These are phyloP conservation scores for Silene conica DNA, from an alignment of 148 eudicot species.

Conservation along the genomic window DNA sequence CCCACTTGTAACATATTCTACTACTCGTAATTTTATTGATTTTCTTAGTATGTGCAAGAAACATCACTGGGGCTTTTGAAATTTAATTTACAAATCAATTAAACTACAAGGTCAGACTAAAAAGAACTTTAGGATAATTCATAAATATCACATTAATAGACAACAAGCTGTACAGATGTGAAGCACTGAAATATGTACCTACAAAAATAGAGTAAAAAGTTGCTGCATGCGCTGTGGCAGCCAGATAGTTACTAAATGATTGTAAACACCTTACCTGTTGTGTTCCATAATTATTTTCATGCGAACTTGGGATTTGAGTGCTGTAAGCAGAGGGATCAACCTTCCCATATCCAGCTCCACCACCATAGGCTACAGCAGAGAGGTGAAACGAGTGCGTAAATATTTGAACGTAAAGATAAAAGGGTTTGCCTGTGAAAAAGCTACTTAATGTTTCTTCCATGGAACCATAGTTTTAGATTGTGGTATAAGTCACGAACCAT, in stretches of 20 bases:
- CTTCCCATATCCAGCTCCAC: conserved; percentile 50
- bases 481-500: too few species aligned
- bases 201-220: neutral
- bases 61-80: too few species aligned
- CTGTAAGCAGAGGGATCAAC: conserved; percentile 28
- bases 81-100: neutral
- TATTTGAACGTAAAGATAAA: neutral
- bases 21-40: too few species aligned
- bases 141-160: neutral
- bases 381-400: neutral
- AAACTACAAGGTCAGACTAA: neutral
- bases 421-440: neutral
- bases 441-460: neutral
- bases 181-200: neutral
- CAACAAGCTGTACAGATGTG: neutral
- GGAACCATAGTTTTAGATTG: neutral
- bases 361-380: conserved; percentile 44
- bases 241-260: too few species aligned
- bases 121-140: neutral
- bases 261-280: too few species aligned
- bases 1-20: neutral
- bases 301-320: neutral
- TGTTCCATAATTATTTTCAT: too few species aligned
- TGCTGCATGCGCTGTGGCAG: neutral
- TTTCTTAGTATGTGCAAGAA: too few species aligned